Conservation (phyloP, 495 filamentous ascomycete genomes). For the Aspergillus cristatus region DNA sequence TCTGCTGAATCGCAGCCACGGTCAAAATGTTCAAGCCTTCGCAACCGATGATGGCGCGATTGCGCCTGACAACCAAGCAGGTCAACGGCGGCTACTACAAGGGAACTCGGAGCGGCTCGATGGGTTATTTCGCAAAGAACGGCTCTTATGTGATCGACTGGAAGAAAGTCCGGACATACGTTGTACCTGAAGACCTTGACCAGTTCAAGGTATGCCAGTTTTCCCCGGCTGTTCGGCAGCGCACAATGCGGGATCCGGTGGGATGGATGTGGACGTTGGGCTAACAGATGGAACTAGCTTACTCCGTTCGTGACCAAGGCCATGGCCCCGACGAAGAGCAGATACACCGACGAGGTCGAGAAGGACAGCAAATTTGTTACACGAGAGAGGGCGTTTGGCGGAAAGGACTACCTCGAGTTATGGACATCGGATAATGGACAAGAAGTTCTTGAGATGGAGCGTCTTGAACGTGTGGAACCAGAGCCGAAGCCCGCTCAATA, state of each 20-base stretch:
- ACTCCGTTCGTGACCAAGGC: conserved; percentile 75
- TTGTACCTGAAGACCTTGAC: conserved; percentile 57
- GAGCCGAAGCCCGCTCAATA: conserved; percentile 3
- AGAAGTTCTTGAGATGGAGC: conserved; percentile 24
- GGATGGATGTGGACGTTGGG: conserved; percentile 1
- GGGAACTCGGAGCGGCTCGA: conserved; percentile 77
- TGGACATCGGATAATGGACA: conserved; percentile 29
- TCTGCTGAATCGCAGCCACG: background rate
- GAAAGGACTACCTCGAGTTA: conserved; percentile 29
- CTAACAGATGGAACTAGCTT: conserved; percentile 45
- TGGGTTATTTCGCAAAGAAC: conserved; percentile 77
- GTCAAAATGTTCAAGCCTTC: conserved; percentile 59
- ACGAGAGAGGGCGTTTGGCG: conserved; percentile 23
- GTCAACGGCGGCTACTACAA: conserved; percentile 94
- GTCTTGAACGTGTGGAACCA: conserved; percentile 7
- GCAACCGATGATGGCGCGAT: conserved; percentile 50
- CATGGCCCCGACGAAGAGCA: conserved; percentile 36
- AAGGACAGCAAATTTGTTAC: conserved; percentile 16
- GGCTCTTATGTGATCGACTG: conserved; percentile 79
- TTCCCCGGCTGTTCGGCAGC: background rate
- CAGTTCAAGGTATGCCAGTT: conserved; percentile 56
- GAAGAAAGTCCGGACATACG: conserved; percentile 83
- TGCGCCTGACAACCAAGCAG: conserved; percentile 85
- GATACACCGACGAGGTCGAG: conserved; percentile 27
- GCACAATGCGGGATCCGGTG: too few relatives aligned